phyloP scores from a whole-genome alignment of 805 yeast species.

The Debaryomyces hansenii region DNA sequence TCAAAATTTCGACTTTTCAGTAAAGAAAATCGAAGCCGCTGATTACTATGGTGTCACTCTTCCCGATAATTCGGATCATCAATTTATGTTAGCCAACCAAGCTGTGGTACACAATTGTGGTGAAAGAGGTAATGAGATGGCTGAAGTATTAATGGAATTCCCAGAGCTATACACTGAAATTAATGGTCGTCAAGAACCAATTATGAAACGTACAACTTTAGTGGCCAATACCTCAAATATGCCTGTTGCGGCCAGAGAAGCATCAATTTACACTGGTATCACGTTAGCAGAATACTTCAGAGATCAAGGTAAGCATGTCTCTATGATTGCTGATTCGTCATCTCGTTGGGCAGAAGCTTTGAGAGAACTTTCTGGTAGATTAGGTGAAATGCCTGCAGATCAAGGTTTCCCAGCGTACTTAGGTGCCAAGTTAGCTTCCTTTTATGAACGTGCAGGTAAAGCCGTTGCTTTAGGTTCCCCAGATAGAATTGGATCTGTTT shows the following conservation, averaged over 20 bases:
- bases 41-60: slow-evolving; percentile 47
- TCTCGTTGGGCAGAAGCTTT: slow-evolving; percentile 99
- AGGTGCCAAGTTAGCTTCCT: slow-evolving; percentile 98
- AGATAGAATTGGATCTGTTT: slow-evolving; percentile 93
- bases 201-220: slow-evolving; percentile 98
- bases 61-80: slow-evolving; percentile 38
- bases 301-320: slow-evolving; percentile 98
- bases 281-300: slow-evolving; percentile 98
- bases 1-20: slow-evolving; percentile 26
- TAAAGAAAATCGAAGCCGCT: slow-evolving; percentile 24
- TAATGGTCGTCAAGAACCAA: slow-evolving; percentile 93
- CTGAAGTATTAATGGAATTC: slow-evolving; percentile 99
- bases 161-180: slow-evolving; percentile 94
- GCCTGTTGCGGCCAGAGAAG: slow-evolving; percentile 99
- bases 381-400: slow-evolving; percentile 99
- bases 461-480: slow-evolving; percentile 96
- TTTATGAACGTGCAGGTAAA: slow-evolving; percentile 99
- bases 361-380: slow-evolving; percentile 99
- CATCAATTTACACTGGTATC: slow-evolving; percentile 98
- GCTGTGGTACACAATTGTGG: slow-evolving; percentile 53
- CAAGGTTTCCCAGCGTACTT: slow-evolving; percentile 99
- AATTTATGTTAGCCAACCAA: slow-evolving; percentile 39
- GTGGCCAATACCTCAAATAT: slow-evolving; percentile 98
- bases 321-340: slow-evolving; percentile 99
- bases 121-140: slow-evolving; percentile 99